Conservation (phyloP, 768 basidiomycete species). For the Flagelloscypha sp. region DNA sequence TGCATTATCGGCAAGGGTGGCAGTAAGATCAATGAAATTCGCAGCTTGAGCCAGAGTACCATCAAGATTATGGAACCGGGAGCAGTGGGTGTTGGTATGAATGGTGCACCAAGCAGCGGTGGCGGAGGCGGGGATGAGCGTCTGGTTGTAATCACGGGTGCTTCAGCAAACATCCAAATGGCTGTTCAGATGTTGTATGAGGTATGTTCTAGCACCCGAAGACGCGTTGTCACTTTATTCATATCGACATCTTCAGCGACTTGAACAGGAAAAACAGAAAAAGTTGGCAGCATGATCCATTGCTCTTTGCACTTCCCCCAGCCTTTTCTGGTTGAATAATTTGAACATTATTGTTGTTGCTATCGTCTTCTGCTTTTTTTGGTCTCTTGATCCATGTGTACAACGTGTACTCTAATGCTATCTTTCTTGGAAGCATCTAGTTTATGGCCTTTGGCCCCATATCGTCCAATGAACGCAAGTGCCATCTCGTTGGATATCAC, state of each 20-base stretch:
- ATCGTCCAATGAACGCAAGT: no score
- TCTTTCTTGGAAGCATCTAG: no score
- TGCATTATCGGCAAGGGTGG: conserved; percentile 98
- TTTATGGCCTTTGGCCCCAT: no score
- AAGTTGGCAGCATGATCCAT: conserved; percentile 44
- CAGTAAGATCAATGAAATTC: conserved; percentile 97
- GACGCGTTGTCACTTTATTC: conserved; percentile 5
- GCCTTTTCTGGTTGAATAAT: no score
- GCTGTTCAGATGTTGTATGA: conserved; percentile 88
- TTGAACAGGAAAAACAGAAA: conserved; percentile 88
- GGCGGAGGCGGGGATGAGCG: conserved; percentile 84
- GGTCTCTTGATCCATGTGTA: no score
- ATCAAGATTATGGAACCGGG: conserved; percentile 99
- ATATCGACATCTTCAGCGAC: conserved; percentile 39
- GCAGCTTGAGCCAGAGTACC: conserved; percentile 89
- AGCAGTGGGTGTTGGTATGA: conserved; percentile 58
- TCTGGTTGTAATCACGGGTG: conserved; percentile 95
- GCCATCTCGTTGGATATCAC: no score
- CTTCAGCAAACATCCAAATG: conserved; percentile 90
- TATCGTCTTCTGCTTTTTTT: no score
- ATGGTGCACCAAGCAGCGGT: conserved; percentile 61
- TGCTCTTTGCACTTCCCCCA: background rate
- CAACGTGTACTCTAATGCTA: no score
- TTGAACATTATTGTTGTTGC: no score
- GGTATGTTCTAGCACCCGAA: conserved; percentile 38